Conservation (phyloP, 1,139 yeast species). For the Suhomyces guaymorum region DNA sequence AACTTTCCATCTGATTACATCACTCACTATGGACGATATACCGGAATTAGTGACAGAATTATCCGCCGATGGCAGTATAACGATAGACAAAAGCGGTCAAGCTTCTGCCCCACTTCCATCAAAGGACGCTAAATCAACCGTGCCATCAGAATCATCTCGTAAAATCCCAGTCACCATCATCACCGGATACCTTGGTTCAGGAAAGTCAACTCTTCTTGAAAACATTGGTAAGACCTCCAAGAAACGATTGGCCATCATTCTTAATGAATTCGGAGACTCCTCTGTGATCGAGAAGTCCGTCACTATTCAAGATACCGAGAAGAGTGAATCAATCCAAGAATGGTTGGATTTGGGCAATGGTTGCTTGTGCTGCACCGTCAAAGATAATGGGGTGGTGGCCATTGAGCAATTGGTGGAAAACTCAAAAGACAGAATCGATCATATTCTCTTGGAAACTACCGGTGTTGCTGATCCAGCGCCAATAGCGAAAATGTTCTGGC, state of each 20-base stretch:
- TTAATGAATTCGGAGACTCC: slow-evolving; percentile 90
- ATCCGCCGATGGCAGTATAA: slow-evolving; percentile 8
- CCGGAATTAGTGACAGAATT: slow-evolving; percentile 21
- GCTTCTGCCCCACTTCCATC: no score
- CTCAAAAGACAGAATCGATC: slow-evolving; percentile 75
- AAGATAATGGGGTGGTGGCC: slow-evolving; percentile 91
- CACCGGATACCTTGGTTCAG: slow-evolving; percentile 94
- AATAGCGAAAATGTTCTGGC: slow-evolving; percentile 95
- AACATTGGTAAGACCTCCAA: slow-evolving; percentile 68
- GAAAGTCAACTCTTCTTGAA: slow-evolving; percentile 84
- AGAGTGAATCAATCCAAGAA: slow-evolving; percentile 66
- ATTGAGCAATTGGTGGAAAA: slow-evolving; percentile 82
- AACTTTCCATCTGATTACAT: no score
- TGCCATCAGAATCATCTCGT: background rate
- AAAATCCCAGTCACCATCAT: slow-evolving; percentile 90
- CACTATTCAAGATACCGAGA: slow-evolving; percentile 64
- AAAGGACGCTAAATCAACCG: slow-evolving; percentile 15
- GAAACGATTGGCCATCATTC: slow-evolving; percentile 79
- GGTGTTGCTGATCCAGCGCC: slow-evolving; percentile 99
- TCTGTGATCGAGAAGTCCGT: slow-evolving; percentile 86
- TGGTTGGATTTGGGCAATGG: slow-evolving; percentile 98
- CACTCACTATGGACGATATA: slow-evolving; percentile 24
- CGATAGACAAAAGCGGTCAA: no score
- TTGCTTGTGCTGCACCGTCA: slow-evolving; percentile 93
- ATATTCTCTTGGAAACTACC: slow-evolving; percentile 87